Evolutionary conservation across 805 yeast species (phyloP).

Genomic region (Pichia eremophila): DNA sequence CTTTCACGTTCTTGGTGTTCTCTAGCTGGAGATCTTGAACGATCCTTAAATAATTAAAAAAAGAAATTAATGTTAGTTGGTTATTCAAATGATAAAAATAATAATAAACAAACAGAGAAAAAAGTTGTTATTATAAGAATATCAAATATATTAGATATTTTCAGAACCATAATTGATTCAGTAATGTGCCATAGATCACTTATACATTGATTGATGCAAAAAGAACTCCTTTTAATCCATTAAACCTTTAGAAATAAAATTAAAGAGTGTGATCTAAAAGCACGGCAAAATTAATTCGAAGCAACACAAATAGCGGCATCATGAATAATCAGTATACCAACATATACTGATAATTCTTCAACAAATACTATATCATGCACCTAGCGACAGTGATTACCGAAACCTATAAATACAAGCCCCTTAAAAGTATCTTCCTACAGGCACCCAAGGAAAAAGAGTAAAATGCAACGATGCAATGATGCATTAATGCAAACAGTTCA

Average conservation of each 20-base stretch:
- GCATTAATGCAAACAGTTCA: too few species aligned
- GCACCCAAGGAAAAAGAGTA: too few species aligned
- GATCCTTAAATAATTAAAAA: constrained; percentile 13
- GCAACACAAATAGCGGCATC: not conserved
- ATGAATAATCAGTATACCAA: not conserved
- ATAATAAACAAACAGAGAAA: too few species aligned
- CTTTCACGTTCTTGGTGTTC: constrained; percentile 17
- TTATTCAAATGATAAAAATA: too few species aligned
- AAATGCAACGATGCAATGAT: too few species aligned
- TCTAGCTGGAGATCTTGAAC: constrained; percentile 27
- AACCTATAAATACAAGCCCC: not conserved
- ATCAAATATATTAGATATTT: not conserved
- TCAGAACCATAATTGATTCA: too few species aligned
- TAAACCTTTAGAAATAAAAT: not conserved
- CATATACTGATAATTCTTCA: not conserved
- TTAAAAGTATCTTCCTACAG: too few species aligned
- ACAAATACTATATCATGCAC: not conserved
- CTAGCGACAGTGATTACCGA: not conserved
- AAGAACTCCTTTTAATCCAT: not conserved
- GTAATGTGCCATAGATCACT: too few species aligned
- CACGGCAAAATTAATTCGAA: not conserved
- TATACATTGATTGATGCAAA: too few species aligned
- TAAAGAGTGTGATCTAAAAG: too few species aligned
- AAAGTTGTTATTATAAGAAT: not conserved
- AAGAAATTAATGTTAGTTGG: constrained; percentile 3